phyloP scores from a whole-genome alignment of 2,329 filamentous ascomycete species.

The Septoria linicola region DNA sequence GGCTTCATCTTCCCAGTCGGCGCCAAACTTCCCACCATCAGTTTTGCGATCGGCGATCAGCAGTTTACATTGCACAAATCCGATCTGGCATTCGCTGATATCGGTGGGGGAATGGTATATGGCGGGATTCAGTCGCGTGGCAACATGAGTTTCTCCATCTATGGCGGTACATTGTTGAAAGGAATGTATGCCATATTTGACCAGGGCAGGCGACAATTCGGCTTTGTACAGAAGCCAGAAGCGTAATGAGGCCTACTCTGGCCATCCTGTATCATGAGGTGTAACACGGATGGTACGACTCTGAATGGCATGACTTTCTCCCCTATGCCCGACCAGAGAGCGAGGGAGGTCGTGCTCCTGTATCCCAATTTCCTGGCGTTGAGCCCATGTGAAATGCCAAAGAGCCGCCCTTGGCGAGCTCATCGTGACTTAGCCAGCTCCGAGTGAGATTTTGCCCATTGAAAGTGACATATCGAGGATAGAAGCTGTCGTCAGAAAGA shows the following conservation, averaged over 20 bases:
- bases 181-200: constrained; percentile 66
- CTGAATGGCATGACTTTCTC: too few species aligned
- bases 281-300: not conserved
- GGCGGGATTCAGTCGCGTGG: constrained; percentile 66
- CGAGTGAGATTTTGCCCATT: constrained; percentile 20
- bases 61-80: constrained; percentile 63
- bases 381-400: constrained; percentile 25
- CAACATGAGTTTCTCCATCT: constrained; percentile 59
- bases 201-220: constrained; percentile 58
- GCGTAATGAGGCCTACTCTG: not conserved
- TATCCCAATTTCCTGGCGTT: constrained; percentile 23
- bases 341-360: constrained; percentile 23
- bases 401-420: constrained; percentile 22
- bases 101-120: constrained; percentile 57
- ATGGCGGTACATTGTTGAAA: constrained; percentile 65
- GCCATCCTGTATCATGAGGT: not conserved
- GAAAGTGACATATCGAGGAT: constrained; percentile 22
- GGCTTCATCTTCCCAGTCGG: constrained; percentile 63
- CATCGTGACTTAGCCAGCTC: constrained; percentile 24
- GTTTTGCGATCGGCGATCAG: constrained; percentile 62
- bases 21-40: constrained; percentile 59
- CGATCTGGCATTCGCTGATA: constrained; percentile 59
- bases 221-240: constrained; percentile 50
- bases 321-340: constrained; percentile 12
- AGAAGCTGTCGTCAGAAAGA: constrained; percentile 16